These are phyloP conservation scores for Erythrophleum fordii DNA, from an alignment of 306 rosid species.

Conservation along the genomic window DNA sequence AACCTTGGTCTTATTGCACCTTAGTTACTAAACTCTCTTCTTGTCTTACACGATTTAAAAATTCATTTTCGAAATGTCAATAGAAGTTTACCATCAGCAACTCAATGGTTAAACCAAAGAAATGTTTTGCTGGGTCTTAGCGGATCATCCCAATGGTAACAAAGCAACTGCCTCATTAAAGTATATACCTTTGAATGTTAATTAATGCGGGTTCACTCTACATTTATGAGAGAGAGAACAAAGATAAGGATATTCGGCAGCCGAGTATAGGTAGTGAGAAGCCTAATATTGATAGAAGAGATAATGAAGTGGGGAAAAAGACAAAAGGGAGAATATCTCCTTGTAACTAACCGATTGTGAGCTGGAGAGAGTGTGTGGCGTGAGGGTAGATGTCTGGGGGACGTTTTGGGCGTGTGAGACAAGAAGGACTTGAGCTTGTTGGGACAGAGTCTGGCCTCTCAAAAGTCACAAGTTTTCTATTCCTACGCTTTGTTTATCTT, in stretches of 20 bases:
- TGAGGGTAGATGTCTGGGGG: too few relatives aligned
- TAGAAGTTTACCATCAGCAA: neutral
- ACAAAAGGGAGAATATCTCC: too few relatives aligned
- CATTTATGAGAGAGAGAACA: too few relatives aligned
- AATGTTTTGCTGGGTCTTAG: neutral
- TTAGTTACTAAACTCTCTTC: neutral
- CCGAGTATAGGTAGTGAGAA: neutral
- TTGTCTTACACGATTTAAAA: neutral
- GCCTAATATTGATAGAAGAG: neutral
- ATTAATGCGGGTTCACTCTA: neutral
- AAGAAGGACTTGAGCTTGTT: too few relatives aligned
- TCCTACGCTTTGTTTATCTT: too few relatives aligned
- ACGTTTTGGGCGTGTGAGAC: too few relatives aligned
- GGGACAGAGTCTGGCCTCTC: too few relatives aligned
- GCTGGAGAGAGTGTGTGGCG: too few relatives aligned
- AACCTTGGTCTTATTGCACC: neutral
- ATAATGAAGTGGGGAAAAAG: too few relatives aligned
- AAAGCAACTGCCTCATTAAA: neutral
- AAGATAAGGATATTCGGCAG: too few relatives aligned
- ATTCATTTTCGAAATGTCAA: neutral
- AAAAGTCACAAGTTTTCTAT: too few relatives aligned
- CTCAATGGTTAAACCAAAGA: neutral
- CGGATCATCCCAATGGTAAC: neutral
- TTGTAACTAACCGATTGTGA: too few relatives aligned
- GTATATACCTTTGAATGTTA: neutral